These are phyloP conservation scores for slime mould (Dictyostelium discoideum) DNA, from an alignment of 78 protist species.

Conservation along the genomic window dicty_2.7 NC_007088.5:3979001-3979500, in stretches of 20 bases:
- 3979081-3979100: slow-evolving; percentile 34
- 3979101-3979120: slow-evolving; percentile 83
- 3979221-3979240: neutral
- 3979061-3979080: slow-evolving; percentile 35
- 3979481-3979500: neutral
- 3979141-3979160: slow-evolving; percentile 13
- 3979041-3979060: slow-evolving; percentile 42
- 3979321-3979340: slow-evolving; percentile 14
- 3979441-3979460: neutral
- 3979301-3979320: neutral
- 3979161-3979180: neutral
- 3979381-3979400: neutral
- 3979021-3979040: slow-evolving; percentile 73
- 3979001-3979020: slow-evolving; percentile 85
- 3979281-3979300: slow-evolving; percentile 9
- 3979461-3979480: neutral
- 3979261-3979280: neutral
- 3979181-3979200: neutral
- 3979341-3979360: neutral
- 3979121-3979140: slow-evolving; percentile 88
- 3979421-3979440: neutral
- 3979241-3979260: slow-evolving; percentile 9
- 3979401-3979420: neutral
- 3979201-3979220: neutral
- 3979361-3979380: neutral